phyloP scores from a whole-genome alignment of 139 green algal genomes.

The Coelastrella sp. region DNA sequence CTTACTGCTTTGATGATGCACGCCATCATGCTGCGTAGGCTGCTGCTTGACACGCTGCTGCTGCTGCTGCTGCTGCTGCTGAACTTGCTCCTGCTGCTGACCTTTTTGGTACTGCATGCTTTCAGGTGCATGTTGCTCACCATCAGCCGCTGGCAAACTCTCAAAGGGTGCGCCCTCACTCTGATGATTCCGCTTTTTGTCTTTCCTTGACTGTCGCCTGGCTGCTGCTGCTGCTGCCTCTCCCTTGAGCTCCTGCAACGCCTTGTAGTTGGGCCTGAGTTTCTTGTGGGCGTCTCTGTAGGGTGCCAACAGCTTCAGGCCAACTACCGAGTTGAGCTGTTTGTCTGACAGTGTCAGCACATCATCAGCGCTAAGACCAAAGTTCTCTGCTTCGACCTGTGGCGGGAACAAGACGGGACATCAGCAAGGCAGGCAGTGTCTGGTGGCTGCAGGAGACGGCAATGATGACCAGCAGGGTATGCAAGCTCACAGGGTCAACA shows the following conservation, averaged over 20 bases:
- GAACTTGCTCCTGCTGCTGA: conserved; percentile 47
- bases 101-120: background rate
- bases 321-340: conserved; percentile 88
- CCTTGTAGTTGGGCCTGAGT: conserved; percentile 74
- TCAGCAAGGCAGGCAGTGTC: no score
- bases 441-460: no score
- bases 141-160: background rate
- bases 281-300: conserved; percentile 77
- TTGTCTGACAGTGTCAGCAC: conserved; percentile 85
- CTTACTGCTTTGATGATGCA: conserved; percentile 42
- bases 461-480: background rate
- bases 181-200: conserved; percentile 46
- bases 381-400: conserved; percentile 77
- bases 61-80: background rate
- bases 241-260: conserved; percentile 51
- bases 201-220: background rate
- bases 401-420: no score
- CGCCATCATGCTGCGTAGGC: background rate
- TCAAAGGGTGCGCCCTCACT: background rate
- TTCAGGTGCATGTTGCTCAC: conserved; percentile 15
- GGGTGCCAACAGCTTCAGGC: conserved; percentile 88
- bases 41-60: background rate
- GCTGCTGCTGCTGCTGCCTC: conserved; percentile 28
- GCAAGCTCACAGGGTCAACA: background rate
- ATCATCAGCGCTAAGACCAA: conserved; percentile 84